Evolutionary conservation across 2,329 filamentous ascomycete species (phyloP), one percentile per base, ranked within the genome.

Genomic region (Xylariales sp.): DNA sequence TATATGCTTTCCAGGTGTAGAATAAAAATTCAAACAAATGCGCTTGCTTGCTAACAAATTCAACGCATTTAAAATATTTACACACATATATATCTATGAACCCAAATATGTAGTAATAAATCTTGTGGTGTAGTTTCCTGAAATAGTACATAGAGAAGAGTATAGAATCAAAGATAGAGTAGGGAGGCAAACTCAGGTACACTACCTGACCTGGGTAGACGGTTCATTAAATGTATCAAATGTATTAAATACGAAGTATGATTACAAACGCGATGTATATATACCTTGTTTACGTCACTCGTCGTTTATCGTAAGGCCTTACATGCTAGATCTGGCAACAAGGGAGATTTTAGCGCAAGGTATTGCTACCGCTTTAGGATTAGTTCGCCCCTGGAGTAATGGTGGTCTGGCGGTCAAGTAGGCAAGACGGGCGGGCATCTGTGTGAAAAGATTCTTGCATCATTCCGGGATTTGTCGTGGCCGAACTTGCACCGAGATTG

Each of bases 401-500:
- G 28, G n/a, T 34, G 50, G 62, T 74, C 68, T 75, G 65, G 74
- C 75, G 75, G 75, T 76, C 75, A 76, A 67, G 45, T 66, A 45
- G 23, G 23, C 23, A 23, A 23, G 23, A 23, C 23, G 23, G 23
- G 12, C 16, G 10, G 23, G 36, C 32, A 43, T 41, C 30, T 56
- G 68, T 64, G 69, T 23, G 70, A 63, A 50, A 69, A 62, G 56
- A 74, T 72, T 74, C 71, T 75, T 75, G 72, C 72, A 75, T 76
- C 73, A 73, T 75, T 60, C 71, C 72, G 71, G 69, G 67, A 73
- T 68, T 72, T 71, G 73, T 72, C 73, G 70, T 74, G 75, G 70
- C 75, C 75, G 75, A 77, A 72, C 74, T 77, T 76, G 72, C 71
- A 75, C 75, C 75, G 75, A 77, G 70, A 68, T 67, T 73, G 56